Percentiles rank a stretch among this genome's conserved stretches.
These are phyloP conservation scores for Colletotrichum cuscutae DNA, from an alignment of 2,329 filamentous ascomycete genomes.

Conservation along the genomic window DNA sequence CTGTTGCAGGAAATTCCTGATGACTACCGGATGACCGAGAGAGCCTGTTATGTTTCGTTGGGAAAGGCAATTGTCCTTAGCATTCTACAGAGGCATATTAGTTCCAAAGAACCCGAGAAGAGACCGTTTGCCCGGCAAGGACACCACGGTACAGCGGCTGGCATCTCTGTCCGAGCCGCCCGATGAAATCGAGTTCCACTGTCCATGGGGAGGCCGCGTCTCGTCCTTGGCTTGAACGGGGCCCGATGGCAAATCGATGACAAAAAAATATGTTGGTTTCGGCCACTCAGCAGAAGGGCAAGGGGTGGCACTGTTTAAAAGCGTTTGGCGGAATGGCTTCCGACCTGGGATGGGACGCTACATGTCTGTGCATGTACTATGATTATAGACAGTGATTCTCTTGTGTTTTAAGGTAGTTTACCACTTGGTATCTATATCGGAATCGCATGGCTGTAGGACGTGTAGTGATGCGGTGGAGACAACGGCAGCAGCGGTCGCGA, in stretches of 20 bases:
- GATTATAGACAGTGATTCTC: neutral
- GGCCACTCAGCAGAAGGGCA: constrained; percentile 5
- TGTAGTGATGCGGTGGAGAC: constrained; percentile 9
- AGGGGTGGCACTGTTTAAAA: neutral
- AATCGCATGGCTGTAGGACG: neutral
- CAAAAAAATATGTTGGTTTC: neutral
- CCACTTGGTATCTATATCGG: constrained; percentile 1
- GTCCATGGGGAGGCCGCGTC: constrained; percentile 7
- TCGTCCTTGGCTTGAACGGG: constrained; percentile 2
- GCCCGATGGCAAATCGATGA: constrained; percentile 14
- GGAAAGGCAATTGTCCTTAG: constrained; percentile 3
- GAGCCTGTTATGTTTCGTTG: constrained; percentile 10
- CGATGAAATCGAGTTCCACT: constrained; percentile 16
- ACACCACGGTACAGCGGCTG: constrained; percentile 9
- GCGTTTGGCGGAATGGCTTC: constrained; percentile 13
- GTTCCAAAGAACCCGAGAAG: neutral
- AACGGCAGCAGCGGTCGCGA: constrained; percentile 4
- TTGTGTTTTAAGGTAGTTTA: neutral
- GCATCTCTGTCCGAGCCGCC: constrained; percentile 26
- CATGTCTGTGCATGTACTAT: neutral
- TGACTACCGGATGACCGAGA: constrained; percentile 6
- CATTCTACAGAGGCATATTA: neutral
- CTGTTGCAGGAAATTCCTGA: neutral
- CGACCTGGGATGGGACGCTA: neutral
- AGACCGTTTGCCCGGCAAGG: constrained; percentile 10